phyloP scores from a whole-genome alignment of 1,284 basidiomycete species.

The Trametes pubescens region DNA sequence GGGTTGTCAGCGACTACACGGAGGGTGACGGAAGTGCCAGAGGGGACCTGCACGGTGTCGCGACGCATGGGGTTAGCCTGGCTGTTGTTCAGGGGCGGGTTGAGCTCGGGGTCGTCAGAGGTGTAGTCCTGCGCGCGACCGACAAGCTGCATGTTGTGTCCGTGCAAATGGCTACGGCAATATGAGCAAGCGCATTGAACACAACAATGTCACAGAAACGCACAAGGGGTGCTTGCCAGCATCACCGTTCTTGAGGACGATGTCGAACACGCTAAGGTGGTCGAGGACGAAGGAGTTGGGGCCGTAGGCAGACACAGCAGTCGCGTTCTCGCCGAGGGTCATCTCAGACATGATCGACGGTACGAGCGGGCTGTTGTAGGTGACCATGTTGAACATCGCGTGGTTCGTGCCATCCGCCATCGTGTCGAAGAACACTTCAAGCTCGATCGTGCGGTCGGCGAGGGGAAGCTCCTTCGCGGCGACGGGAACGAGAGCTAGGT shows the following conservation, averaged over 20 bases:
- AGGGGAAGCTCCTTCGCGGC: conserved; percentile 50
- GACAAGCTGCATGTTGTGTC: conserved; percentile 85
- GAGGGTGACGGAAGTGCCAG: conserved; percentile 67
- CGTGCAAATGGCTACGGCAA: conserved; percentile 83
- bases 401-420: conserved; percentile 83
- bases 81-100: conserved; percentile 81
- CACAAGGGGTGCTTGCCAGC: conserved; percentile 84
- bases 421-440: conserved; percentile 71
- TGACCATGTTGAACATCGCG: conserved; percentile 76
- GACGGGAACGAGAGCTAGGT: conserved; percentile 69
- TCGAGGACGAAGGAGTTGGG: conserved; percentile 78
- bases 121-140: conserved; percentile 76
- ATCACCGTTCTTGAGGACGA: conserved; percentile 86
- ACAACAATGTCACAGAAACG: no score
- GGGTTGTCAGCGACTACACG: conserved; percentile 84
- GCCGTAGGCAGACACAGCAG: conserved; percentile 78
- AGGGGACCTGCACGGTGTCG: conserved; percentile 78
- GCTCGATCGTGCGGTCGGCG: conserved; percentile 61
- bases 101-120: conserved; percentile 79
- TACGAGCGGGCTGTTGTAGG: conserved; percentile 73
- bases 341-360: conserved; percentile 82
- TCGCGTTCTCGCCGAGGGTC: conserved; percentile 80
- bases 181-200: no score
- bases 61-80: conserved; percentile 88
- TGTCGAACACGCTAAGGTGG: conserved; percentile 80